These are phyloP conservation scores for Neonectria coccinea DNA, from an alignment of 2,329 filamentous ascomycete species.

Conservation along the genomic window DNA sequence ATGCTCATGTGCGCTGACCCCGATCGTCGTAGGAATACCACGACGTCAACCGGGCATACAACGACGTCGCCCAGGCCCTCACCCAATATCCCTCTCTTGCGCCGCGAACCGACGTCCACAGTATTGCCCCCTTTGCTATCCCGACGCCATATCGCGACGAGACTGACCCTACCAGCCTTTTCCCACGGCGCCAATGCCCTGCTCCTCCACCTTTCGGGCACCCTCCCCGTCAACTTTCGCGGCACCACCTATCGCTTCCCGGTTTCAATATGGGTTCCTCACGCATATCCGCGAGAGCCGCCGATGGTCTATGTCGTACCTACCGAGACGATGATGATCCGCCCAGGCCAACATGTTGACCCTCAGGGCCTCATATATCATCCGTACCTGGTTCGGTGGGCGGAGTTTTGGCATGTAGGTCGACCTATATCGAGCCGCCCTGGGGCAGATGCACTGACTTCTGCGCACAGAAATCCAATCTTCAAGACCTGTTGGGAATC, in stretches of 20 bases:
- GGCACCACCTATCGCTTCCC: constrained; percentile 92
- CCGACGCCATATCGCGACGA: constrained; percentile 13
- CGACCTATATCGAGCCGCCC: neutral
- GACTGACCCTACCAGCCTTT: constrained; percentile 70
- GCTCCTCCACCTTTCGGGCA: constrained; percentile 87
- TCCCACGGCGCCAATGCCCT: constrained; percentile 89
- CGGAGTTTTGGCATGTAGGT: constrained; percentile 87
- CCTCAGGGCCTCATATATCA: constrained; percentile 95
- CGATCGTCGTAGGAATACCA: constrained; percentile 79
- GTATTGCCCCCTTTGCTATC: constrained; percentile 62
- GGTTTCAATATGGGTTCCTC: constrained; percentile 91
- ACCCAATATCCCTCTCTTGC: constrained; percentile 82
- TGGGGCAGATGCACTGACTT: constrained; percentile 19
- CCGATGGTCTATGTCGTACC: constrained; percentile 92
- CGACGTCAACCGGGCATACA: constrained; percentile 92
- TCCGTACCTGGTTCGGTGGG: constrained; percentile 92
- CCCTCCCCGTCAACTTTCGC: constrained; percentile 90
- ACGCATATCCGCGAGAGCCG: constrained; percentile 86
- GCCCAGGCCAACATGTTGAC: constrained; percentile 94
- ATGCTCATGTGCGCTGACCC: constrained; percentile 17
- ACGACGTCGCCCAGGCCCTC: constrained; percentile 86
- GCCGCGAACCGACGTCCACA: constrained; percentile 94
- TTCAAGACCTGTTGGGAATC: constrained; percentile 85
- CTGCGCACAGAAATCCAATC: constrained; percentile 75
- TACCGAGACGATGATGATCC: constrained; percentile 86